Conservation (phyloP, 163 green algal genomes). For the Chloroidium sp. region DNA sequence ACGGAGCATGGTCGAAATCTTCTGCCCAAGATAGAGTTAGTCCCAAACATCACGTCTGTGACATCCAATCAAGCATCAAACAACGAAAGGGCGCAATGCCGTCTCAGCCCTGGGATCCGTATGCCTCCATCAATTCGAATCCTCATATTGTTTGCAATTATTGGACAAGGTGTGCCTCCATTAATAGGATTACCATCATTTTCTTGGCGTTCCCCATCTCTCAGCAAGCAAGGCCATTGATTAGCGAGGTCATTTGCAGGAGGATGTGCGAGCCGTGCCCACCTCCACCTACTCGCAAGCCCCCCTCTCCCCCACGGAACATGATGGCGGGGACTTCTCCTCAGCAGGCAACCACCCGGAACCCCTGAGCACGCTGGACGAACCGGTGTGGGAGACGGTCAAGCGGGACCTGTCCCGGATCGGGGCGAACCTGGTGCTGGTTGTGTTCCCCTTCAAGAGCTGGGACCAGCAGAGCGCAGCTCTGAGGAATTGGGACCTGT, state of each 20-base stretch:
- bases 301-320: not conserved
- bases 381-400: conserved; percentile 82
- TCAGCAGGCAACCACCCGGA: not conserved
- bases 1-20: no score
- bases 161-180: no score
- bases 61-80: no score
- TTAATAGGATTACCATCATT: no score
- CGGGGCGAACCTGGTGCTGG: conserved; percentile 70
- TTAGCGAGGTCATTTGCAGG: not conserved
- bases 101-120: no score
- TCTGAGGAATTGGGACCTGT: conserved; percentile 96
- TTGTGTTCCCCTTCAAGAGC: conserved; percentile 79
- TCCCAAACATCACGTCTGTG: no score
- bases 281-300: not conserved
- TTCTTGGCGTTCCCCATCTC: not conserved
- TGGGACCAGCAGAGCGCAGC: conserved; percentile 59
- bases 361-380: conserved; percentile 75
- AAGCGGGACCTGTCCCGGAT: conserved; percentile 84
- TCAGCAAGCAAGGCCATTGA: not conserved
- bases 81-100: no score
- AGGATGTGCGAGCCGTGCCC: not conserved
- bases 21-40: no score
- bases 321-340: not conserved
- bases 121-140: no score
- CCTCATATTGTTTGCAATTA: no score